Percentiles rank a stretch among this genome's conserved stretches.
These are phyloP conservation scores for Penicillium verrucosum DNA, from an alignment of 2,329 filamentous ascomycete species.

Conservation along the genomic window DNA sequence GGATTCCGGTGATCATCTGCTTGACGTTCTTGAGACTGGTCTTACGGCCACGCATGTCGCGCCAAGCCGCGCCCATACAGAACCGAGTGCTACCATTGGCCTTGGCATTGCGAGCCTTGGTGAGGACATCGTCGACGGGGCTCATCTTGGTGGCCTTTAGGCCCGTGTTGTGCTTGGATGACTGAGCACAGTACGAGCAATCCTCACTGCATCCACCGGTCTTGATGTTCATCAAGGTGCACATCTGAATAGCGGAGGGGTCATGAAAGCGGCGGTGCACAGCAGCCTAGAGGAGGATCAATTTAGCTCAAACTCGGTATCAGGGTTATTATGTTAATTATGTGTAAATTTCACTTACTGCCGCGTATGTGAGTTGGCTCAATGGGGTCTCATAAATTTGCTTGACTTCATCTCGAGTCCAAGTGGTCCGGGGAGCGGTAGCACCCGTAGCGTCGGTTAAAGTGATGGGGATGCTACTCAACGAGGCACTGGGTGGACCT, in stretches of 20 bases:
- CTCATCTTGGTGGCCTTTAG: conserved; percentile 77
- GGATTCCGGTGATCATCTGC: conserved; percentile 78
- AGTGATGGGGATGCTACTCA: conserved; percentile 31
- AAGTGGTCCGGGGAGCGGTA: conserved; percentile 61
- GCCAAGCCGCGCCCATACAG: conserved; percentile 93
- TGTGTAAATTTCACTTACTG: conserved; percentile 51
- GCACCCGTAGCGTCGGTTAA: conserved; percentile 38
- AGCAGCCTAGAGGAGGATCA: conserved; percentile 54
- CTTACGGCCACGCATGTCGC: conserved; percentile 89
- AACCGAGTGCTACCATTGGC: conserved; percentile 84
- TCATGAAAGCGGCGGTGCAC: conserved; percentile 84
- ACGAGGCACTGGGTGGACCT: conserved; percentile 30
- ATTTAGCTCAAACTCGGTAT: conserved; percentile 1
- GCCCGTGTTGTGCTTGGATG: conserved; percentile 73
- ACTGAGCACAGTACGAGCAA: conserved; percentile 90
- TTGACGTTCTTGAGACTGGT: conserved; percentile 79
- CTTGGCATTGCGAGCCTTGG: conserved; percentile 71
- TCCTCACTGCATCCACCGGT: conserved; percentile 89
- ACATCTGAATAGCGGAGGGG: conserved; percentile 81
- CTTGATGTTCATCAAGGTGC: conserved; percentile 96
- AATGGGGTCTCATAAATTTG: conserved; percentile 78
- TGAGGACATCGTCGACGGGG: conserved; percentile 75
- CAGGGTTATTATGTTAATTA: neutral
- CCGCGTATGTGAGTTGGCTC: conserved; percentile 72
- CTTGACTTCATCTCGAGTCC: conserved; percentile 77